A percentile compares a stretch with the other conserved stretches of the same genome.
Evolutionary conservation across 179 eudicot species (phyloP).

Genomic region (Beta corolliflora): DNA sequence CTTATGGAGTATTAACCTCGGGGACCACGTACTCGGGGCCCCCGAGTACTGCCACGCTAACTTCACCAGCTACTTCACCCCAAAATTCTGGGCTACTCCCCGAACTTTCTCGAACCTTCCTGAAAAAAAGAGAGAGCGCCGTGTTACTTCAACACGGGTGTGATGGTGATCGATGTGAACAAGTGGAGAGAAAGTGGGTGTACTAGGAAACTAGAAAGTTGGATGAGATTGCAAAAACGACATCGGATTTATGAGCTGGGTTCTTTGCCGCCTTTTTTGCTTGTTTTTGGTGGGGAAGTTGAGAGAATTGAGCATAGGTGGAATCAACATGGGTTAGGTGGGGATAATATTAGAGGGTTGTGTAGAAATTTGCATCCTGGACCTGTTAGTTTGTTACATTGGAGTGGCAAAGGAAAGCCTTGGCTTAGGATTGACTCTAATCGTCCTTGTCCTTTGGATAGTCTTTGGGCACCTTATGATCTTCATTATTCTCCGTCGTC

Average conservation of each 20-base stretch:
- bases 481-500: slow-evolving; percentile 36
- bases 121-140: slow-evolving; percentile 26
- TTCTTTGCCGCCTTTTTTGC: slow-evolving; percentile 63
- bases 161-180: slow-evolving; percentile 59
- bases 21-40: slow-evolving; percentile 54
- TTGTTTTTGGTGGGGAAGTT: slow-evolving; percentile 61
- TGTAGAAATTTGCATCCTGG: slow-evolving; percentile 64
- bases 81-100: slow-evolving; percentile 58
- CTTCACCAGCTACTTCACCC: slow-evolving; percentile 64
- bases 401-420: slow-evolving; percentile 79
- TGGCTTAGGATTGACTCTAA: slow-evolving; percentile 59
- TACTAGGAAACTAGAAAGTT: slow-evolving; percentile 50
- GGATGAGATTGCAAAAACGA: slow-evolving; percentile 66
- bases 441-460: slow-evolving; percentile 56
- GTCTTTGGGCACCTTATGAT: slow-evolving; percentile 64
- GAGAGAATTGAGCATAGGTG: slow-evolving; percentile 55
- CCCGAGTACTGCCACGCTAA: slow-evolving; percentile 82
- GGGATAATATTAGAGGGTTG: slow-evolving; percentile 54
- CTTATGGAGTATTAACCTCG: slow-evolving; percentile 46
- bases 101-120: slow-evolving; percentile 34
- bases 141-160: slow-evolving; percentile 73
- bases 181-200: slow-evolving; percentile 46
- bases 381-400: slow-evolving; percentile 58
- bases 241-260: slow-evolving; percentile 64
- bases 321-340: slow-evolving; percentile 77